Base-by-base conservation (phyloP, 371 early-diverging fungal species). In the Parasitella parasitica region DNA sequence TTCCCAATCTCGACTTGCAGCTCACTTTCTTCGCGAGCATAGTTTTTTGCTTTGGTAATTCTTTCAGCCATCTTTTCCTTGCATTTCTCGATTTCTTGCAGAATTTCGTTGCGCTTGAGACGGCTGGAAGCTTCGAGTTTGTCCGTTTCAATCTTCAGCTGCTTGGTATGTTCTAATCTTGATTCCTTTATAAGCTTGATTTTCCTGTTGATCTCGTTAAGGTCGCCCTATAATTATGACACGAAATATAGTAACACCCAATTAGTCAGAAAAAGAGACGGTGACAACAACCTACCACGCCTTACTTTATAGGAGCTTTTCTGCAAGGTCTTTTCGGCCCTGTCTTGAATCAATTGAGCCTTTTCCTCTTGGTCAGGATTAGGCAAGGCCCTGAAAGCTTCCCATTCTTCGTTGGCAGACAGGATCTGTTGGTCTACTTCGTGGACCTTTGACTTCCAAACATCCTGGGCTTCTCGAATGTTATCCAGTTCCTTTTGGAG, bases 21-120 rank as follows among this genome's bases (percentile, higher is more conserved):
- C 5, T 80, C 67, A 2, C 59, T 28, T 7, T 63, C 63, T 41
- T 73, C 57, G 20, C 50, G 66, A 28, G 34, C 22, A 6, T 57
- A 48, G 4, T 46, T 34, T 2, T 67, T 50, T 0, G 22, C 48
- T 26, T 63, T 59, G 0, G 6, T 16, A 2, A 11, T 18, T 24
- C 43, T 54, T 9, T 51, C 35, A 12, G 57, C 32, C 30, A 66
- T 49, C 2, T 56, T 48, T 22, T 53, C 58, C 58, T 72, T 65
- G 5, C 76, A 54, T 12, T 34, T 43, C 34, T 82, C 76, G 7
- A 83, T 82, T 27, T 85, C 81, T 0, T 59, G 64, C 1, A 36
- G 1, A 11, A 69, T 64, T 37, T 57, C 57, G 26, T 60, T 43
- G 2, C 64, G 59, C 16, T 64, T 64, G 18, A 64, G 3, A 11